Conservation (phyloP, 805 yeast genomes). For the Pichia nanzhaoensis region DNA sequence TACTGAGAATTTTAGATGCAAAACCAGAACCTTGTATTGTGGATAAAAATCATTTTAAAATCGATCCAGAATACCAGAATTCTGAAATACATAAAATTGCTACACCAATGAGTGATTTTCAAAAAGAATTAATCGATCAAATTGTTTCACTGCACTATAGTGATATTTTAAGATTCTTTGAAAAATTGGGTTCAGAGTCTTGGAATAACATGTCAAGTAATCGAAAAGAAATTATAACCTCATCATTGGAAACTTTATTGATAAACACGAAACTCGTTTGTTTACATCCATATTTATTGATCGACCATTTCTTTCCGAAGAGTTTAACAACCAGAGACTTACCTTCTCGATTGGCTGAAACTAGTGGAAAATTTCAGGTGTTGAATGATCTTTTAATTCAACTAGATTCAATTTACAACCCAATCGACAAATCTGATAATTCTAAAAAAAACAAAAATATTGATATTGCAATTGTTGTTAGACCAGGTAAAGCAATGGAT, state of each 20-base stretch:
- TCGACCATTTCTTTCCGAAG: slow-evolving; percentile 82
- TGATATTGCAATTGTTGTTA: slow-evolving; percentile 63
- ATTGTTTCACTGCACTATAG: slow-evolving; percentile 87
- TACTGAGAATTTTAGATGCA: slow-evolving; percentile 68
- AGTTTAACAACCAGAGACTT: slow-evolving; percentile 64
- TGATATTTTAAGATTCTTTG: slow-evolving; percentile 83
- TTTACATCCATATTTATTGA: slow-evolving; percentile 81
- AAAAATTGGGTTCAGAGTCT: slow-evolving; percentile 38
- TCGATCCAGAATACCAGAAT: slow-evolving; percentile 29
- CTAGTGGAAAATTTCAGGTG: slow-evolving; percentile 79
- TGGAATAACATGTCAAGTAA: slow-evolving; percentile 4
- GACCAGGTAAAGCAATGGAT: slow-evolving; percentile 65
- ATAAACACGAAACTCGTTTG: slow-evolving; percentile 73
- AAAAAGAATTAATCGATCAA: slow-evolving; percentile 83
- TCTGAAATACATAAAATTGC: slow-evolving; percentile 70
- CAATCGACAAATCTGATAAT: slow-evolving; percentile 17
- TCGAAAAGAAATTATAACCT: slow-evolving; percentile 47
- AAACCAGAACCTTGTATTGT: slow-evolving; percentile 80
- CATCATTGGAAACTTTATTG: slow-evolving; percentile 69
- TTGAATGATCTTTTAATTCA: slow-evolving; percentile 57
- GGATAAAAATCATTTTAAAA: slow-evolving; percentile 43
- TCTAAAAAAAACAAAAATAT: slow-evolving; percentile 22
- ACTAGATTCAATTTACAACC: slow-evolving; percentile 32
- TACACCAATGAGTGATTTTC: slow-evolving; percentile 80
- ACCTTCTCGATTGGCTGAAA: slow-evolving; percentile 62